Percentiles rank a stretch among this genome's conserved stretches.
These are phyloP conservation scores for Coemansia sp. DNA, from an alignment of 192 early-diverging fungal genomes.

Conservation along the genomic window DNA sequence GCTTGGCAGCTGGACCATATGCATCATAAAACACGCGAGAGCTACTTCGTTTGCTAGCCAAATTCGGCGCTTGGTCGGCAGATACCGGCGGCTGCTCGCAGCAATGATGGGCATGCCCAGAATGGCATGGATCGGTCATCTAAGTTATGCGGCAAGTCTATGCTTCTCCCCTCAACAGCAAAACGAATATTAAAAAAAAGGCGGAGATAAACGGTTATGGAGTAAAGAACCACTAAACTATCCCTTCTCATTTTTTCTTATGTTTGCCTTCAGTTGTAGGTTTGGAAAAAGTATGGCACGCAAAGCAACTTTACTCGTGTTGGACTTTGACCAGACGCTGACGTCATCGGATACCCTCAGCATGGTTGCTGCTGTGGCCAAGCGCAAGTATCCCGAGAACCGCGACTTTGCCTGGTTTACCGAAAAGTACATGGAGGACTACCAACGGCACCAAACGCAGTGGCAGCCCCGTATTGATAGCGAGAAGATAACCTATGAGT, in stretches of 20 bases:
- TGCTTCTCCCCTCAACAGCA: no score
- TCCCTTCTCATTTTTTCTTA: no score
- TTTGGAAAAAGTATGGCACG: no score
- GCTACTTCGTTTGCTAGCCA: neutral
- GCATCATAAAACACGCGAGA: slow-evolving; percentile 14
- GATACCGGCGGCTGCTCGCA: no score
- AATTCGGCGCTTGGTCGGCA: neutral
- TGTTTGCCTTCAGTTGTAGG: no score
- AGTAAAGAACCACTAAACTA: no score
- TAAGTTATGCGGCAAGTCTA: no score
- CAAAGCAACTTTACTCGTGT: slow-evolving; percentile 11
- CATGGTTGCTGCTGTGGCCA: slow-evolving; percentile 16
- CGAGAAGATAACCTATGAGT: neutral
- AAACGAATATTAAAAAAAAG: no score
- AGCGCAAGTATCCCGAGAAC: slow-evolving; percentile 13
- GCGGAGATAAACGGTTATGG: no score
- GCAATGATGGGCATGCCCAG: no score
- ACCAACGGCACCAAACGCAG: slow-evolving; percentile 2
- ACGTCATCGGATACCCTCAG: slow-evolving; percentile 34
- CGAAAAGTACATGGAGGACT: slow-evolving; percentile 30
- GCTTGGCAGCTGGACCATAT: neutral
- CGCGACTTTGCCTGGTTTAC: slow-evolving; percentile 17
- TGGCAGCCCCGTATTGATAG: slow-evolving; percentile 12
- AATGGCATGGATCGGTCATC: no score
- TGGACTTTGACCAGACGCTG: slow-evolving; percentile 51